Evolutionary conservation across 306 rosid genomes (phyloP).

Genomic region (Vigna trinervia): DNA sequence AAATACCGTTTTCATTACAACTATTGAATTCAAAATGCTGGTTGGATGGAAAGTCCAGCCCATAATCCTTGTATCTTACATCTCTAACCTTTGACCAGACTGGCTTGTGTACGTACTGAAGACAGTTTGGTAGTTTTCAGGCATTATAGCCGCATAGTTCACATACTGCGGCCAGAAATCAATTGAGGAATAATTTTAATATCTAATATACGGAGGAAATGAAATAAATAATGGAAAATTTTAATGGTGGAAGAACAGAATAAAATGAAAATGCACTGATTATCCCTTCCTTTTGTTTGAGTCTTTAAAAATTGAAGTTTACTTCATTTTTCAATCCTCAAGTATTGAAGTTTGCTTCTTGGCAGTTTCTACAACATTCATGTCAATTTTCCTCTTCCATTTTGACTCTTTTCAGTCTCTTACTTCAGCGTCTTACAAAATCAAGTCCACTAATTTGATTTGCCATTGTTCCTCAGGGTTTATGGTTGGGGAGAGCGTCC

Average conservation of each 20-base stretch:
- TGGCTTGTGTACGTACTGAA: slow-evolving; percentile 8
- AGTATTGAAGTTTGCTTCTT: slow-evolving; percentile 14
- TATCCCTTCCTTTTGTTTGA: slow-evolving; percentile 6
- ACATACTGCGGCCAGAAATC: neutral
- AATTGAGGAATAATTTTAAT: neutral
- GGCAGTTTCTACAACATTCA: slow-evolving; percentile 15
- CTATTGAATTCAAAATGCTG: slow-evolving; percentile 11
- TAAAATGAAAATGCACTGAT: neutral
- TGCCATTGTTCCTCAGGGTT: slow-evolving; percentile 39
- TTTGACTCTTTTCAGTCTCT: slow-evolving; percentile 22
- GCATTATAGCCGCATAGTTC: neutral
- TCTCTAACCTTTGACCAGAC: slow-evolving; percentile 5
- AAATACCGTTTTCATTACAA: neutral
- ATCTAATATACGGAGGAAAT: neutral
- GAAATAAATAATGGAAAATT: slow-evolving; percentile 18
- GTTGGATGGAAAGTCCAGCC: slow-evolving; percentile 20
- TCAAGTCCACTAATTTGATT: slow-evolving; percentile 30
- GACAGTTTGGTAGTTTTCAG: neutral
- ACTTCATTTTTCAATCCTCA: slow-evolving; percentile 3
- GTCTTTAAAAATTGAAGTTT: slow-evolving; percentile 9
- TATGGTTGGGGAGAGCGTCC: slow-evolving; percentile 41
- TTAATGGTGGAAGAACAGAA: slow-evolving; percentile 15
- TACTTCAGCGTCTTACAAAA: neutral
- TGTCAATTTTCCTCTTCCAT: slow-evolving; percentile 5
- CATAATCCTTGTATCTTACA: neutral